Evolutionary conservation across 2,329 filamentous ascomycete species (phyloP), one percentile per base, ranked within the genome.

Genomic region (Lasiodiplodia sp.): DNA sequence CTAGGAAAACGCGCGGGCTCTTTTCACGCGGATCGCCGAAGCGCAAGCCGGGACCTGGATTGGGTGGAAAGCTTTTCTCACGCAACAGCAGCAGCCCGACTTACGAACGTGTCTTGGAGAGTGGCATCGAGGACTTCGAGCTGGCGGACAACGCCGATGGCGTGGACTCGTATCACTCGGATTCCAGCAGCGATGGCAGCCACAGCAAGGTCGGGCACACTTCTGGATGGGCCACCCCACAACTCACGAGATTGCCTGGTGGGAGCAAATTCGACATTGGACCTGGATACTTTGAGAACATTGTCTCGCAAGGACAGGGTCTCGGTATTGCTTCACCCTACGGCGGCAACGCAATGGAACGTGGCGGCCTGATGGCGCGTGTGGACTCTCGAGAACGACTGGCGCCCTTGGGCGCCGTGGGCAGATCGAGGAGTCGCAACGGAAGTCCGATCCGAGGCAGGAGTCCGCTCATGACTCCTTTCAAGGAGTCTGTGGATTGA

Each of bases 311-410:
- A 57, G 80, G 78, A 0, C 72, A 72, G 1, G 76, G 74, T 2
- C 60, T 79, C 25, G 80, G 78, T 64, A 73, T 75, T 70, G 76
- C 68, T 8, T 73, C 75, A 7, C 71, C 74, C 3, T 70, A 68
- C 47, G 75, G 69, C 14, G 77, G 66, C 8, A 79, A 83, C 71
- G 77, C 83, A 11, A 86, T 87, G 72, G 86, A 88, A 67, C 81
- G 93, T 49, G 89, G 87, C 57, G 94, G 94, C 1, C 78, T 97
- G 71, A 89, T 92, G 66, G 87, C 93, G 2, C 85, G 95, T 72
- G 96, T 92, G 0, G 95, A 97, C 77, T 97, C 93, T 77, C 86
- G 93, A 66, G 96, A 98, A 76, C 86, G 92, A 69, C 80, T 97
- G 47, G 84, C 86, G 18, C 86, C 83, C 10, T 77, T 87, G 16